Conservation (phyloP, 2,329 filamentous ascomycete genomes). For the Penicillium sp. region DNA sequence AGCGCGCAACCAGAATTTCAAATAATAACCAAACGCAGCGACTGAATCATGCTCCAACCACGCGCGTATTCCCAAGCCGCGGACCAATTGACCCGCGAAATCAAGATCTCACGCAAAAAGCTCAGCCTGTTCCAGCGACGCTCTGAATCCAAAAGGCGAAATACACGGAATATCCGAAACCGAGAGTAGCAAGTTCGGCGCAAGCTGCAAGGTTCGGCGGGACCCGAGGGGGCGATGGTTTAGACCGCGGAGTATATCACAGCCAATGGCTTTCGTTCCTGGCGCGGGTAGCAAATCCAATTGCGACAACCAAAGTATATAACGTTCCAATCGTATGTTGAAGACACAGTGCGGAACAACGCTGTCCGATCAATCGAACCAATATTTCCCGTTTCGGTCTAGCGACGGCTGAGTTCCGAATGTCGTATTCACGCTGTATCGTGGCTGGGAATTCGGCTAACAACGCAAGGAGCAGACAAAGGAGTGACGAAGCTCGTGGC, state of each 20-base stretch:
- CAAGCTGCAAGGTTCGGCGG: neutral
- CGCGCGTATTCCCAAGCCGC: conserved; percentile 20
- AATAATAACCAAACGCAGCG: conserved; percentile 24
- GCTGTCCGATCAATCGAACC: conserved; percentile 14
- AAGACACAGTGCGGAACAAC: neutral
- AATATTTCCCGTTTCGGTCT: conserved; percentile 5
- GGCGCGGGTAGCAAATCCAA: neutral
- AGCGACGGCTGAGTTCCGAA: neutral
- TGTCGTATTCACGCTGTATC: neutral
- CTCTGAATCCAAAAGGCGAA: neutral
- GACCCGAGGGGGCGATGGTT: neutral
- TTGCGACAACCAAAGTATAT: neutral
- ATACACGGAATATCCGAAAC: neutral
- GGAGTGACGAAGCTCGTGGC: conserved; percentile 15
- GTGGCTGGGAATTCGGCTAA: conserved; percentile 14
- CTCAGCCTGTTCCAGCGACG: neutral
- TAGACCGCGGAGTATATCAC: neutral
- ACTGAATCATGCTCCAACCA: conserved; percentile 30
- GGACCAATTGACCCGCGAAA: conserved; percentile 7
- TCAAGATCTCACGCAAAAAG: neutral
- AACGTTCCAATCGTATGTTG: neutral
- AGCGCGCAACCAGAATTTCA: conserved; percentile 29
- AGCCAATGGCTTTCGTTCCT: neutral
- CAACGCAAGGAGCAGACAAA: conserved; percentile 24
- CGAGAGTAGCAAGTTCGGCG: neutral